Conservation (phyloP, 1,284 basidiomycete species). For the Boletus sp. region DNA sequence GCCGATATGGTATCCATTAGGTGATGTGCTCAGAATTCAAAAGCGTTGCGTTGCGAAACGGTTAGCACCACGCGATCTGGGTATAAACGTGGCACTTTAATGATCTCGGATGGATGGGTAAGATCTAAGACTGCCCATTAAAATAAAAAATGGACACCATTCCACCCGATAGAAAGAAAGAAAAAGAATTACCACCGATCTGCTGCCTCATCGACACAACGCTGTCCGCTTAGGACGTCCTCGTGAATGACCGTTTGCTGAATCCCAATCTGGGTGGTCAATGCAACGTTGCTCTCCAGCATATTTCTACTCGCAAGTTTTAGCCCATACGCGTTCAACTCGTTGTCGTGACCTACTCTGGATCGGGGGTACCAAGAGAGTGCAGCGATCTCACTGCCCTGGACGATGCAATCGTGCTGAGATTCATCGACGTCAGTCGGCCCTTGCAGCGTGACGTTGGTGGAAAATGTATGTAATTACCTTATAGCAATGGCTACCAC, state of each 20-base stretch:
- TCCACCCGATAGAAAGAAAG: too few species aligned
- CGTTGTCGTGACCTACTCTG: slow-evolving; percentile 4
- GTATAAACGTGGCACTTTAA: too few species aligned
- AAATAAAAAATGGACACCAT: background rate
- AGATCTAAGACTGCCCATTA: too few species aligned
- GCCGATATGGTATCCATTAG: too few species aligned
- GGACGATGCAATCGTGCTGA: slow-evolving; percentile 13
- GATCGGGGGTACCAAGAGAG: background rate
- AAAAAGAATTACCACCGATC: background rate
- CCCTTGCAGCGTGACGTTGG: background rate
- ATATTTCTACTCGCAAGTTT: background rate
- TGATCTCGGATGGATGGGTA: too few species aligned
- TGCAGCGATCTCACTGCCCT: slow-evolving; percentile 16
- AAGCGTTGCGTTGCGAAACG: too few species aligned
- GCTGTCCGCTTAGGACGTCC: too few species aligned
- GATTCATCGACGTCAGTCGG: background rate
- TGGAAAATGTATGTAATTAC: slow-evolving; percentile 4
- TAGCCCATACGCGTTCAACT: background rate
- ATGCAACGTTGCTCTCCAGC: background rate
- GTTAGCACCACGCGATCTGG: too few species aligned
- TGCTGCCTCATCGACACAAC: background rate
- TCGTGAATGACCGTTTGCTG: background rate
- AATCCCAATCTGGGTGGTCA: slow-evolving; percentile 19
- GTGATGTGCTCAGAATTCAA: too few species aligned
- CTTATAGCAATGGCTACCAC: slow-evolving; percentile 12